These are phyloP conservation scores for Tylopilus felleus DNA, from an alignment of 768 basidiomycete genomes.

Conservation along the genomic window DNA sequence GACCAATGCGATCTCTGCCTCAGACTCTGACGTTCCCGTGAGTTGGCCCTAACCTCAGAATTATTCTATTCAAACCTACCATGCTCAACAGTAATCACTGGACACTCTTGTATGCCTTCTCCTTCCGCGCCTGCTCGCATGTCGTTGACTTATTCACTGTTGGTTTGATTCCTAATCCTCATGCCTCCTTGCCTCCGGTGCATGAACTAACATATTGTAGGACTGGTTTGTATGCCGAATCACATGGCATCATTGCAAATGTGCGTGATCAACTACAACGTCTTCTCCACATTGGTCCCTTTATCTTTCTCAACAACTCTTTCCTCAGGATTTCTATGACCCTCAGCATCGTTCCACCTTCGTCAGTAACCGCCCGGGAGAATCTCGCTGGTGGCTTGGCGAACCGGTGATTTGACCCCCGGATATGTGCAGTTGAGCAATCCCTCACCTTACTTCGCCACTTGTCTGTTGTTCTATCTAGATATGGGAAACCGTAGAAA, in stretches of 20 bases:
- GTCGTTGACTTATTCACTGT: neutral
- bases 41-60: slow-evolving; percentile 30
- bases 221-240: slow-evolving; percentile 84
- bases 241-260: slow-evolving; percentile 86
- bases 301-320: neutral
- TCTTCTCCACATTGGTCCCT: neutral
- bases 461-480: slow-evolving; percentile 25
- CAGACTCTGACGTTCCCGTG: slow-evolving; percentile 87
- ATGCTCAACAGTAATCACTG: slow-evolving; percentile 68
- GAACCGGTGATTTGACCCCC: slow-evolving; percentile 59
- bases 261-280: slow-evolving; percentile 36
- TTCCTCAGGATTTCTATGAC: slow-evolving; percentile 80
- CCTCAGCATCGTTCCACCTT: slow-evolving; percentile 57
- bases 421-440: neutral
- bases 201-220: slow-evolving; percentile 33
- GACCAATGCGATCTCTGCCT: slow-evolving; percentile 1
- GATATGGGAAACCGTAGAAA: slow-evolving; percentile 88
- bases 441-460: neutral
- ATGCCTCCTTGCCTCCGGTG: neutral
- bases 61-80: neutral
- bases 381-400: slow-evolving; percentile 78
- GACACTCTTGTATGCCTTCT: slow-evolving; percentile 64
- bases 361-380: slow-evolving; percentile 56
- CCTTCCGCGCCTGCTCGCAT: neutral
- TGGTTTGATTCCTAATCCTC: neutral